A percentile compares a stretch with the other conserved stretches of the same genome.
Conservation (phyloP, 805 yeast species). For the Pichia nakasei region DNA sequence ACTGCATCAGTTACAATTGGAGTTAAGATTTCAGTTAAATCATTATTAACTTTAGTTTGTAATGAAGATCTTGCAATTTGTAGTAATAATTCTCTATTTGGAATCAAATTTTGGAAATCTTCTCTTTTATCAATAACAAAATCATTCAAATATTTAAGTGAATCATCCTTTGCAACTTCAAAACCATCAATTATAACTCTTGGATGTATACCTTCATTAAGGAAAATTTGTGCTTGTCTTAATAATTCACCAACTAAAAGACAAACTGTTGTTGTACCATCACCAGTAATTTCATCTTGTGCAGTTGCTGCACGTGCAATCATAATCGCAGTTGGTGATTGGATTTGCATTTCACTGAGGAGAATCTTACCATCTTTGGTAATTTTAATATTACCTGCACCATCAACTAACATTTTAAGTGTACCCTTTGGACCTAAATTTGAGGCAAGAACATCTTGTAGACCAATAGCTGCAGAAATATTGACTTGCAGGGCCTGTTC, state of each 20-base stretch:
- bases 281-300: slow-evolving; percentile 98
- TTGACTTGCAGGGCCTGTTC: slow-evolving; percentile 93
- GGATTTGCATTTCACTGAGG: slow-evolving; percentile 93
- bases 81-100: slow-evolving; percentile 79
- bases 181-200: slow-evolving; percentile 91
- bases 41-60: slow-evolving; percentile 74
- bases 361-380: slow-evolving; percentile 96
- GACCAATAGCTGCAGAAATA: slow-evolving; percentile 92
- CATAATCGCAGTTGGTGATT: slow-evolving; percentile 82
- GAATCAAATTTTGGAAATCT: slow-evolving; percentile 6
- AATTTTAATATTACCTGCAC: slow-evolving; percentile 89
- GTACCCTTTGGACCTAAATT: slow-evolving; percentile 98
- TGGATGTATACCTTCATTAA: slow-evolving; percentile 93
- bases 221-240: slow-evolving; percentile 88
- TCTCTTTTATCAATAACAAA: slow-evolving; percentile 41
- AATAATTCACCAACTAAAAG: slow-evolving; percentile 88
- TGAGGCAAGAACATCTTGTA: slow-evolving; percentile 84
- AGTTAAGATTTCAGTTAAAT: slow-evolving; percentile 69
- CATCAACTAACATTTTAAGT: slow-evolving; percentile 91
- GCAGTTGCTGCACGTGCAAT: slow-evolving; percentile 97
- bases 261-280: slow-evolving; percentile 95
- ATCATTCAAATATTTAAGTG: slow-evolving; percentile 58
- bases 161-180: slow-evolving; percentile 75
- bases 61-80: slow-evolving; percentile 90
- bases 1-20: slow-evolving; percentile 98